Evolutionary conservation across 2,329 filamentous ascomycete genomes (phyloP).

Genomic region (Fusarium staphyleae): DNA sequence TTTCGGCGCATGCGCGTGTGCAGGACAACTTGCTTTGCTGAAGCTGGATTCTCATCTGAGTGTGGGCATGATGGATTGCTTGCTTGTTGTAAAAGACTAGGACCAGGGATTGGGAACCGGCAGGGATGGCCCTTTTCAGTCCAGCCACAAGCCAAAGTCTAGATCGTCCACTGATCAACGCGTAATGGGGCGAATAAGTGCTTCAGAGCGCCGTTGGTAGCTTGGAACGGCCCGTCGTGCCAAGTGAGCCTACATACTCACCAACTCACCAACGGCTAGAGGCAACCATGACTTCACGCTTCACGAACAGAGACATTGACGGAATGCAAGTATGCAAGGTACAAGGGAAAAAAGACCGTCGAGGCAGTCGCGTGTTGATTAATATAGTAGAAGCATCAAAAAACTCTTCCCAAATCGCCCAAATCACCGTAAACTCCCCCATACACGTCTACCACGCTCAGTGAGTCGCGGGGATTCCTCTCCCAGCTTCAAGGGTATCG

Average conservation of each 20-base stretch:
- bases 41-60: neutral
- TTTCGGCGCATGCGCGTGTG: neutral
- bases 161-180: neutral
- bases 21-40: conserved; percentile 3
- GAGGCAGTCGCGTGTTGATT: conserved; percentile 20
- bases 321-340: neutral
- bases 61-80: neutral
- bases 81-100: neutral
- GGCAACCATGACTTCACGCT: neutral
- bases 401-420: conserved; percentile 6
- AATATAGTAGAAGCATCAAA: conserved; percentile 22
- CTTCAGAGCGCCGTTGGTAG: conserved; percentile 1
- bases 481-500: conserved; percentile 34
- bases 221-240: conserved; percentile 14
- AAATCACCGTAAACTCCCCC: conserved; percentile 28
- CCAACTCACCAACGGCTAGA: neutral
- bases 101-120: neutral
- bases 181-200: neutral
- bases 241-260: neutral
- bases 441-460: neutral
- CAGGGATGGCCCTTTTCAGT: conserved; percentile 4
- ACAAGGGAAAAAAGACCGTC: conserved; percentile 16
- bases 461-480: conserved; percentile 13
- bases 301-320: neutral
- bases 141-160: conserved; percentile 1